Evolutionary conservation across 163 green algal genomes (phyloP), one percentile per base, ranked within the genome.

Genomic region (Trebouxiophyceae sp.): DNA sequence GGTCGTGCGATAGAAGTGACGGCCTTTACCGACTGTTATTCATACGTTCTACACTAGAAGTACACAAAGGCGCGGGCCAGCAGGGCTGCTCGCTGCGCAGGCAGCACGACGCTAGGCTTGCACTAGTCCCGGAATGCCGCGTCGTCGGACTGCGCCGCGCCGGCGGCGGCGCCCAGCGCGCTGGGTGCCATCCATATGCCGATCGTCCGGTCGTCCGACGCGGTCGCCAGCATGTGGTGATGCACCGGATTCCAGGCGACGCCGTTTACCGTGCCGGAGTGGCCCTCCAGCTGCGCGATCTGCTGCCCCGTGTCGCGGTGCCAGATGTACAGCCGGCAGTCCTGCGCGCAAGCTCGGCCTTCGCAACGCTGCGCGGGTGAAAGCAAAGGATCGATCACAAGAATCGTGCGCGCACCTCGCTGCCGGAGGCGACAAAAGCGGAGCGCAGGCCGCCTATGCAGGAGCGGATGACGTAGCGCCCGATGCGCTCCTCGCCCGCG

Each of bases 191-290:
- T 45, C 91, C 89, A 97, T 2, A 96, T 70, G 31, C 83, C 70
- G 0, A 97, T 66, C 5, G 84, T 90, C 6, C 80, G 70, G 75
- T 97, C 92, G 62, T 98, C 92, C 0, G 76, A 89, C 8, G 84
- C 89, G 1, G 83, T 93, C 2, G 85, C 93, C 54, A 98, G 75
- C 77, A 97, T 89, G 69, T 86, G 75, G 2, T 83, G 88, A 60
- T 94, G 73, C 2, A 65, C 60, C 2, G 93, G 87, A 71, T 95
- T 95, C 93, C 93, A 98, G 3, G 75, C 76, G 3, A 94, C 88
- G 4, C 83, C 78, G 71, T 98, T 98, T 33, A 97, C 86, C 1
- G 90, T 93, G 6, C 84, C 88, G 2, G 75, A 78, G 75, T 97
- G 93, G 2, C 93, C 93, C 44, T 86, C 59, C 61, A 98, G 78